Conservation (phyloP, 1,284 basidiomycete species). For the Ceratobasidium sp. region DNA sequence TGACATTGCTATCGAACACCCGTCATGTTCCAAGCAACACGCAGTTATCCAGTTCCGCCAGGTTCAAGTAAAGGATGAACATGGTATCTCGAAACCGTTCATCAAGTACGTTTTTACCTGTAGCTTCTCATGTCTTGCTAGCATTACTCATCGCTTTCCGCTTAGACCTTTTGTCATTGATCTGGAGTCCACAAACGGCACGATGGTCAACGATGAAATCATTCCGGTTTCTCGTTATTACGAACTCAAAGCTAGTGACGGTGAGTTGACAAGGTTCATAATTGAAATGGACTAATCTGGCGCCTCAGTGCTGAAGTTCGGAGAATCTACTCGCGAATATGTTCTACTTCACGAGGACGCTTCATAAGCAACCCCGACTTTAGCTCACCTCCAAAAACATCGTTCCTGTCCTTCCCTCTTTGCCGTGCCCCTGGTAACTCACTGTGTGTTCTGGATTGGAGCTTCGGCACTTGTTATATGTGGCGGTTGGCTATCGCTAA, state of each 20-base stretch:
- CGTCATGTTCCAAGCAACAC: conserved; percentile 98
- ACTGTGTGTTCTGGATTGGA: background rate
- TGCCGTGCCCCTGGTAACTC: background rate
- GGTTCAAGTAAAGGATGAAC: conserved; percentile 87
- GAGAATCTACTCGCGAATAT: conserved; percentile 86
- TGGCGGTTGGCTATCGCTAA: background rate
- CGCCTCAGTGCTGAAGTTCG: conserved; percentile 86
- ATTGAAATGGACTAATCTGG: background rate
- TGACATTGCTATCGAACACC: conserved; percentile 93
- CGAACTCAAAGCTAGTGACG: conserved; percentile 87
- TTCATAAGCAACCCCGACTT: background rate
- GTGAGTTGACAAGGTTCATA: conserved; percentile 61
- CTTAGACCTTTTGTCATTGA: conserved; percentile 93
- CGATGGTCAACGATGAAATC: conserved; percentile 86
- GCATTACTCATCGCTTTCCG: conserved; percentile 44
- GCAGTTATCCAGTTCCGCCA: conserved; percentile 95
- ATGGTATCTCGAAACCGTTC: conserved; percentile 76
- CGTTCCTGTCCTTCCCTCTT: background rate
- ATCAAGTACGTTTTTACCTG: conserved; percentile 73
- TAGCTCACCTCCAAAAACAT: background rate
- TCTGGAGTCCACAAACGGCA: conserved; percentile 96
- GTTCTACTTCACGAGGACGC: conserved; percentile 87
- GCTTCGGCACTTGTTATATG: background rate
- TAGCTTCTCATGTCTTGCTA: background rate
- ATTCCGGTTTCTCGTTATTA: conserved; percentile 91